Evolutionary conservation across 495 filamentous ascomycete species (phyloP), one percentile per base, ranked within the genome.

Genomic region (Neurospora tetrasperma): DNA sequence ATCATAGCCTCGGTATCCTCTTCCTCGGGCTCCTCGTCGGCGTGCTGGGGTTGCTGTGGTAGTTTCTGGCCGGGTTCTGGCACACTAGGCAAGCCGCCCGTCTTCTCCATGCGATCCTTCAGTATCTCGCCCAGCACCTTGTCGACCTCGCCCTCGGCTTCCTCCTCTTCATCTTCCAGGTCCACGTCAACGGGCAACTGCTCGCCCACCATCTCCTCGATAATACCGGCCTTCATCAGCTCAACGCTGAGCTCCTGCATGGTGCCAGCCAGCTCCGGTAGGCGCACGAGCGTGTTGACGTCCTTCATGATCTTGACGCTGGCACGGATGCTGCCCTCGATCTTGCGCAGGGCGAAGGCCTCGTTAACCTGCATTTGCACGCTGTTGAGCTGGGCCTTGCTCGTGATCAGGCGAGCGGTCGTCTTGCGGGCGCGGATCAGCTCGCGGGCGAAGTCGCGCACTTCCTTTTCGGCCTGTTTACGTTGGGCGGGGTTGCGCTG

Each of bases 311-410:
- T 94, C 20, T 92, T 92, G 14, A 95, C 95, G 72, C 88, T 91
- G 69, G 92, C 92, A 71, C 89, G 86, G 75, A 99, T 93, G 79
- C 89, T 93, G 54, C 96, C 96, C 85, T 98, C 95, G 76, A 98
- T 98, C 86, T 97, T 97, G 75, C 94, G 90, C 78, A 97, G 90
- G 6, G 93, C 92, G 79, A 98, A 99, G 3, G 96, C 95, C 83
- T 98, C 95, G 78, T 92, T 93, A 74, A 99, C 96, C 82, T 98
- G 96, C 96, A 98, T 97, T 76, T 94, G 90, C 71, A 99, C 96
- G 79, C 91, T 94, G 82, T 92, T 90, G 20, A 99, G 88, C 83
- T 98, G 96, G 7, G 96, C 96, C 78, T 94, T 94, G 74, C 89
- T 90, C 2, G 96, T 98, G 42, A 88, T 84, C 23, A 99, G 85